Evolutionary conservation across 306 rosid genomes (phyloP).

Genomic region (Gastrolobium bilobum): DNA sequence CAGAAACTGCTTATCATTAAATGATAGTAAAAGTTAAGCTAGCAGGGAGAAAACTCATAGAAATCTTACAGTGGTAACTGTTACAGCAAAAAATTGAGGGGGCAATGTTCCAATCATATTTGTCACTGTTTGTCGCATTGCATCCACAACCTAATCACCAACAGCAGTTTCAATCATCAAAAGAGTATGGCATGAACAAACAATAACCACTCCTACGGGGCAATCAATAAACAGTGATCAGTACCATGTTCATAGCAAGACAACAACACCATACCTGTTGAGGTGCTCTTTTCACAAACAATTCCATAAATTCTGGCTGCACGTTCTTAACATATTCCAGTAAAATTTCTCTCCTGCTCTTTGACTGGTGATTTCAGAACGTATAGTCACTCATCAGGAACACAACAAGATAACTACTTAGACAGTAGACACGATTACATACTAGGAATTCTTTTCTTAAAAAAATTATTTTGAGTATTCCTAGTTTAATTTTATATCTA

Average conservation of each 20-base stretch:
- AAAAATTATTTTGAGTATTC: neutral
- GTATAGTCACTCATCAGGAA: constrained; percentile 37
- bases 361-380: constrained; percentile 66
- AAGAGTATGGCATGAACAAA: constrained; percentile 16
- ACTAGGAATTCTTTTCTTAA: neutral
- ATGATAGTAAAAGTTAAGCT: constrained; percentile 9
- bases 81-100: constrained; percentile 90
- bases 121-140: constrained; percentile 98
- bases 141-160: constrained; percentile 85
- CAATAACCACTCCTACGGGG: neutral
- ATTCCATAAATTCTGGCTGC: constrained; percentile 97
- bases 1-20: constrained; percentile 33
- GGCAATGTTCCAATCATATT: constrained; percentile 98
- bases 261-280: constrained; percentile 68
- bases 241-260: constrained; percentile 10
- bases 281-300: constrained; percentile 95
- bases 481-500: neutral
- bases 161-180: constrained; percentile 15
- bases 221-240: constrained; percentile 19
- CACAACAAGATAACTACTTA: constrained; percentile 23
- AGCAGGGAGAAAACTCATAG: neutral
- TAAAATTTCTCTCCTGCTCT: constrained; percentile 90
- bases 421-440: neutral
- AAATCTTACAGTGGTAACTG: constrained; percentile 80
- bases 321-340: constrained; percentile 95